Evolutionary conservation across 352 stramenopile genomes (phyloP).

Genomic region (Phytophthora brassicae): DNA sequence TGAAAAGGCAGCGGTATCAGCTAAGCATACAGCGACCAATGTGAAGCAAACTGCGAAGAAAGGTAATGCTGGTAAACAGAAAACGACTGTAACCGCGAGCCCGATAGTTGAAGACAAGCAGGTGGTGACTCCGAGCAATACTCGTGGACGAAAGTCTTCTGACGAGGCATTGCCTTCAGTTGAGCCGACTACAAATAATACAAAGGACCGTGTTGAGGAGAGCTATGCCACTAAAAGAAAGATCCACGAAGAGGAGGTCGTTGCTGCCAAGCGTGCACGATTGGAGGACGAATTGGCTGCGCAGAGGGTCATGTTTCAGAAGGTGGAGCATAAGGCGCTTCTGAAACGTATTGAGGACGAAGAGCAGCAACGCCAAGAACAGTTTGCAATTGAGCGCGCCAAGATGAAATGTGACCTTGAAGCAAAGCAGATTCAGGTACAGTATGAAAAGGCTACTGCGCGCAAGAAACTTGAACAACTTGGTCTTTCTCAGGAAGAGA

Average conservation of each 20-base stretch:
- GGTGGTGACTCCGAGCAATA: neutral
- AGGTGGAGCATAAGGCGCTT: slow-evolving; percentile 29
- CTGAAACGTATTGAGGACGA: slow-evolving; percentile 34
- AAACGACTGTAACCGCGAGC: neutral
- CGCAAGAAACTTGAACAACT: slow-evolving; percentile 49
- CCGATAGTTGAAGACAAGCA: neutral
- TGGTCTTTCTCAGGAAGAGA: slow-evolving; percentile 40
- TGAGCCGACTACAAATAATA: neutral
- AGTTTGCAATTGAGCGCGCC: slow-evolving; percentile 27
- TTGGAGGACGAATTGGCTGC: slow-evolving; percentile 9
- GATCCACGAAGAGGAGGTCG: slow-evolving; percentile 6
- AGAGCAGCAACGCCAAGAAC: slow-evolving; percentile 28
- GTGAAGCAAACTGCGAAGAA: slow-evolving; percentile 3
- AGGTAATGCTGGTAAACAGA: neutral
- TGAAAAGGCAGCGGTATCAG: neutral
- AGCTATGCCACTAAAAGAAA: slow-evolving; percentile 16
- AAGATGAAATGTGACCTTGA: slow-evolving; percentile 34
- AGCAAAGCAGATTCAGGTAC: slow-evolving; percentile 39
- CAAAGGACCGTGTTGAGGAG: neutral
- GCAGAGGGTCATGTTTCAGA: slow-evolving; percentile 4
- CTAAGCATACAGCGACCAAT: neutral
- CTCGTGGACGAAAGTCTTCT: neutral
- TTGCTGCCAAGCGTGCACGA: slow-evolving; percentile 12
- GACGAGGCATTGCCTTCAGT: neutral
- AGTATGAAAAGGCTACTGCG: slow-evolving; percentile 48